phyloP scores from a whole-genome alignment of 305 asterid genomes.

The Solanum aculeatissimum region DNA sequence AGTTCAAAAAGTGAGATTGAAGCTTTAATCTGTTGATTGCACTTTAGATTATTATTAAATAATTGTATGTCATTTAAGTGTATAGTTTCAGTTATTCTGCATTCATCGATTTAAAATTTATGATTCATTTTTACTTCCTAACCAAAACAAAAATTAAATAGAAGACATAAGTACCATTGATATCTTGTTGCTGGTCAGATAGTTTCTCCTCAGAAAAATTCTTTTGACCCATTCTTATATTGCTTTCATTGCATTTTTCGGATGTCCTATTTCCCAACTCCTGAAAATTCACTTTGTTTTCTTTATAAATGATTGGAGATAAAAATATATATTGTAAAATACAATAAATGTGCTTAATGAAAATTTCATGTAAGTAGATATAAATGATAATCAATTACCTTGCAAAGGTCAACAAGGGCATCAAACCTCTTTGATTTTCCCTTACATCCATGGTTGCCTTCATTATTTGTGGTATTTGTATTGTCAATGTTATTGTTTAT shows the following conservation, averaged over 20 bases:
- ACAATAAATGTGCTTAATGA: neutral
- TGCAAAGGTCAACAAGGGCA: no score
- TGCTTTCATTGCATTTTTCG: neutral
- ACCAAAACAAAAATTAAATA: neutral
- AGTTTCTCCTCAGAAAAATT: neutral
- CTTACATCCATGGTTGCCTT: no score
- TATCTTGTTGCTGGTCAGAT: neutral
- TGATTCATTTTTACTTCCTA: neutral
- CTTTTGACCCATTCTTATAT: neutral
- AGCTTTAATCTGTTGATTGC: neutral
- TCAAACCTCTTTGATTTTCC: no score
- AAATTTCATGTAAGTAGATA: neutral
- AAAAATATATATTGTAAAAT: neutral
- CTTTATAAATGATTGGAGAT: neutral
- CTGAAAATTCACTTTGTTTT: neutral
- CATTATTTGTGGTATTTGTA: neutral
- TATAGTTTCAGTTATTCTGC: neutral
- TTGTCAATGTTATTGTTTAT: neutral
- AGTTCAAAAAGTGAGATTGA: neutral
- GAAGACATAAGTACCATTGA: neutral
- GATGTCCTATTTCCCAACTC: neutral
- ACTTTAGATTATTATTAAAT: neutral
- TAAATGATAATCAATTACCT: neutral
- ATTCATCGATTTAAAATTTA: neutral
- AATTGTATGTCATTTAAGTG: neutral